These are phyloP conservation scores for Salix viminalis DNA, from an alignment of 345 rosid species.

Conservation along the genomic window DNA sequence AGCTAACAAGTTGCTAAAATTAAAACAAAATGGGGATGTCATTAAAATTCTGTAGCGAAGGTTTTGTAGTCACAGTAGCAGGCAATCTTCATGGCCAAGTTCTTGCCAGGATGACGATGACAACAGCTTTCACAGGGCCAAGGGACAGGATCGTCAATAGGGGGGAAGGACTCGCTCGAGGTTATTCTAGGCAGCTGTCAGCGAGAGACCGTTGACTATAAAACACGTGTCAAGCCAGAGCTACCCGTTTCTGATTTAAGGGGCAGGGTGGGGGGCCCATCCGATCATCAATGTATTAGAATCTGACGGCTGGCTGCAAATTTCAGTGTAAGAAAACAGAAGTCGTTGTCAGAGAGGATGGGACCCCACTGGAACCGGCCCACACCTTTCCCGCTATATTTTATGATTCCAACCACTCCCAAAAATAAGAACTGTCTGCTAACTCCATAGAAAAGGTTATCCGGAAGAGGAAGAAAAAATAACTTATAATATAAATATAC, in stretches of 20 bases:
- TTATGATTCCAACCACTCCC: slow-evolving; percentile 28
- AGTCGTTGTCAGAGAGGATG: not conserved
- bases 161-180: not conserved
- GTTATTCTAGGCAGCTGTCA: slow-evolving; percentile 7
- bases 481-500: not conserved
- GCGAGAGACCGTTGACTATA: slow-evolving; percentile 11
- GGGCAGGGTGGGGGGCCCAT: slow-evolving; percentile 12
- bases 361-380: slow-evolving; percentile 23
- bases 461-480: too few species aligned
- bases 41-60: not conserved
- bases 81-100: not conserved
- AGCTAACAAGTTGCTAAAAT: not conserved
- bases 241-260: not conserved
- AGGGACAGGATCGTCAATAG: slow-evolving; percentile 14
- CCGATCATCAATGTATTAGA: not conserved
- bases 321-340: not conserved
- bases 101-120: too few species aligned
- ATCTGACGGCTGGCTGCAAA: slow-evolving; percentile 21
- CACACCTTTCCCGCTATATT: slow-evolving; percentile 26
- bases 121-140: not conserved
- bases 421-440: slow-evolving; percentile 14
- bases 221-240: slow-evolving; percentile 15
- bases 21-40: not conserved
- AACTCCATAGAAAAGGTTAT: slow-evolving; percentile 15
- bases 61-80: too few species aligned